Conservation (phyloP, 345 rosid genomes). For the Ceriops zippeliana region DNA sequence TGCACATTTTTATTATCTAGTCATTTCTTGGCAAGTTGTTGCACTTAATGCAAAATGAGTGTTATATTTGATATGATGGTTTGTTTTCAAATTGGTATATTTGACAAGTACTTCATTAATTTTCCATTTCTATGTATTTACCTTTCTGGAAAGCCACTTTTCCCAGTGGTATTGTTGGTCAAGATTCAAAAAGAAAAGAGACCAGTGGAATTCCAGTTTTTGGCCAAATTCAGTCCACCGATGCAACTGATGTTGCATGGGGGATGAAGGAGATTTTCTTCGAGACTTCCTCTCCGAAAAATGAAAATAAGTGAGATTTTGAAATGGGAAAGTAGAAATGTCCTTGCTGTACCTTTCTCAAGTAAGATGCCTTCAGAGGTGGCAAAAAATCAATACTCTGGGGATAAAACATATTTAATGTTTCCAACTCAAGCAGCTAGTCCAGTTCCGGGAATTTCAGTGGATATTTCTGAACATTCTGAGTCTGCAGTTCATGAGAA, state of each 20-base stretch:
- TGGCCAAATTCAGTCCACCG: slow-evolving; percentile 44
- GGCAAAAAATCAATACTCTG: slow-evolving; percentile 26
- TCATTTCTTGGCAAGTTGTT: too few species aligned
- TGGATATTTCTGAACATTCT: slow-evolving; percentile 16
- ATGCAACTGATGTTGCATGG: slow-evolving; percentile 55
- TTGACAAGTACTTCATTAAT: not conserved
- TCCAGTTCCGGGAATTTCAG: slow-evolving; percentile 22
- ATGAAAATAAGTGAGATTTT: slow-evolving; percentile 38
- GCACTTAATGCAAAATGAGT: too few species aligned
- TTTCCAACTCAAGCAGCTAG: slow-evolving; percentile 14
- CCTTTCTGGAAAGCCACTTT: slow-evolving; percentile 7
- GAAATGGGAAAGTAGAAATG: slow-evolving; percentile 31
- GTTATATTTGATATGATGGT: not conserved
- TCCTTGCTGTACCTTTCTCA: slow-evolving; percentile 24
- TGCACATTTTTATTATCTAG: not conserved
- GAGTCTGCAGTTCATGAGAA: not conserved
- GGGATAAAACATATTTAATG: slow-evolving; percentile 13
- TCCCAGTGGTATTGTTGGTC: slow-evolving; percentile 23
- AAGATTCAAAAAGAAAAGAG: slow-evolving; percentile 34
- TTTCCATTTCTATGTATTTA: not conserved
- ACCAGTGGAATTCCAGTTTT: slow-evolving; percentile 39
- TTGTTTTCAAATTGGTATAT: not conserved
- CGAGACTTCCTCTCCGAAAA: slow-evolving; percentile 46
- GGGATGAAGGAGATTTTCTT: slow-evolving; percentile 61
- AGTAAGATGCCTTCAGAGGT: slow-evolving; percentile 25